These are phyloP conservation scores for Scopulariopsis brevicaulis DNA, from an alignment of 2,329 filamentous ascomycete species.

Conservation along the genomic window DNA sequence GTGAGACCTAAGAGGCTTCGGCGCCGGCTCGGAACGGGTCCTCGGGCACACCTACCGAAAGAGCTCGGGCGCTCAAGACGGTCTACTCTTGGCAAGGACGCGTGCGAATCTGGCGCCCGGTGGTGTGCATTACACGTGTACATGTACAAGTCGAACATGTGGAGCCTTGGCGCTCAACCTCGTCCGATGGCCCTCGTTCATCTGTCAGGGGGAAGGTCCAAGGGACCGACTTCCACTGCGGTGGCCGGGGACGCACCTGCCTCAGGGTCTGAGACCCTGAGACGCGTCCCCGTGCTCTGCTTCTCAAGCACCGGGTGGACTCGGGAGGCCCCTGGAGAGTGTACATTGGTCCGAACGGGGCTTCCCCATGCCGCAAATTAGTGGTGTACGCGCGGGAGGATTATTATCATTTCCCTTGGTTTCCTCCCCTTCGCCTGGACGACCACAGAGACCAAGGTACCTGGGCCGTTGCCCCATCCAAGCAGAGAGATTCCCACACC, in stretches of 20 bases:
- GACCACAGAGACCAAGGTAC: not conserved
- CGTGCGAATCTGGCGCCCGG: not conserved
- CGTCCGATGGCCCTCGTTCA: not conserved
- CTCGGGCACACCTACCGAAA: not conserved
- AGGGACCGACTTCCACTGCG: not conserved
- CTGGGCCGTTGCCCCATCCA: not conserved
- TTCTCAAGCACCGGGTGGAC: no score
- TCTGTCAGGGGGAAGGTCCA: not conserved
- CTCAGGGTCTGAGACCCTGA: not conserved
- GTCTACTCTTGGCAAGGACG: not conserved
- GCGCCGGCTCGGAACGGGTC: not conserved
- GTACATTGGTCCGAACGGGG: not conserved
- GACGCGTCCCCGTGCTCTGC: not conserved
- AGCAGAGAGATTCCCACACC: constrained; percentile 1
- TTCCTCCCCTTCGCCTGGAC: not conserved
- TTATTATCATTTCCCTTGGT: constrained; percentile 2
- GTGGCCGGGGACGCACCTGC: not conserved
- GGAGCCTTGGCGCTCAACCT: not conserved
- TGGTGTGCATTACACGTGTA: not conserved
- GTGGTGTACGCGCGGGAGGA: constrained; percentile 1
- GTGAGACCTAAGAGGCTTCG: not conserved
- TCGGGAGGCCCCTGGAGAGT: not conserved
- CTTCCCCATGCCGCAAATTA: constrained; percentile 1
- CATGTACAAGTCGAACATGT: not conserved
- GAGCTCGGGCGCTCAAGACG: not conserved